Percentiles rank a stretch among this genome's conserved stretches.
Evolutionary conservation across 2,329 filamentous ascomycete genomes (phyloP).

Genomic region (Pyrenophora seminiperda): DNA sequence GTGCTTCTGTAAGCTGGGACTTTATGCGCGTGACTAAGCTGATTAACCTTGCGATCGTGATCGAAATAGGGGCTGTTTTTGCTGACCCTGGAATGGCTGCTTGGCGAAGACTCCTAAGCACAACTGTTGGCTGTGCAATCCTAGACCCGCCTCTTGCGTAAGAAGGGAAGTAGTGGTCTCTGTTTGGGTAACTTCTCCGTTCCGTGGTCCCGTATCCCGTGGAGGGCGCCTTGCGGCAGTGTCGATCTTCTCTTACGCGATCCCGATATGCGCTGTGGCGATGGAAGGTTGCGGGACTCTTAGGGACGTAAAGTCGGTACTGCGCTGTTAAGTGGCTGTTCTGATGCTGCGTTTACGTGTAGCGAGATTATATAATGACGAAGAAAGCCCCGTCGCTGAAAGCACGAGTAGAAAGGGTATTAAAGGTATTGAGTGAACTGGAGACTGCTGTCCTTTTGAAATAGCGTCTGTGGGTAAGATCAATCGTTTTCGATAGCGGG

Average conservation of each 20-base stretch:
- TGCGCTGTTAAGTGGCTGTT: neutral
- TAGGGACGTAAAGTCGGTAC: neutral
- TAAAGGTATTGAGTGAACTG: neutral
- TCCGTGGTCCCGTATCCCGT: neutral
- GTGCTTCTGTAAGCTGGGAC: no score
- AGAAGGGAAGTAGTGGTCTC: neutral
- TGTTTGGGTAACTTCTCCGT: neutral
- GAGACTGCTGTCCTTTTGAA: neutral
- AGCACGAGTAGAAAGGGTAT: neutral
- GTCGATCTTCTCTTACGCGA: neutral
- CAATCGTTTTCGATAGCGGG: neutral
- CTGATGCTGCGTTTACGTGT: neutral
- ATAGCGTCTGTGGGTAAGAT: neutral
- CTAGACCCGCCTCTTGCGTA: neutral
- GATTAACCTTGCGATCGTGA: neutral
- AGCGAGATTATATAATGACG: neutral
- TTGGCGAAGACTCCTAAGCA: neutral
- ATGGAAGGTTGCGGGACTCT: neutral
- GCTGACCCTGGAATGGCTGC: neutral
- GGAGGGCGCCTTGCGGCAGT: neutral
- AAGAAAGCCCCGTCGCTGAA: neutral
- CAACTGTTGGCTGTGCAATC: neutral
- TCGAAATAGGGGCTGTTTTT: neutral
- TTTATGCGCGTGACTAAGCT: neutral
- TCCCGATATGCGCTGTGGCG: neutral